phyloP scores from a whole-genome alignment of 331 rosid genomes.

The Spiraea crenata region DNA sequence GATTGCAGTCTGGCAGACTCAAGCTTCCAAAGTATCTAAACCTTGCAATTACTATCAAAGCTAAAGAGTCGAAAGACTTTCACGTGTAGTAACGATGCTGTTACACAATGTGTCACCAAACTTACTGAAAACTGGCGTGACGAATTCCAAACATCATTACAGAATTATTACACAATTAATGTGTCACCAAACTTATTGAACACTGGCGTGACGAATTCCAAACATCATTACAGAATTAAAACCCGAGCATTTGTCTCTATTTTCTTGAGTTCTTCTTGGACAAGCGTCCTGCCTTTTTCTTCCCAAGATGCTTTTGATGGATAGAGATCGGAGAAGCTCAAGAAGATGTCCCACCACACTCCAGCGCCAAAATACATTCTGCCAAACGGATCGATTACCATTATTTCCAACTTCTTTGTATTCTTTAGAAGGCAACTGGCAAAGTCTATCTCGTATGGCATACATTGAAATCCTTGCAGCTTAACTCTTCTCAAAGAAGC shows the following conservation, averaged over 20 bases:
- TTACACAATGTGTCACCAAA: too few species aligned
- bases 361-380: neutral
- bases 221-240: neutral
- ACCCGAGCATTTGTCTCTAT: neutral
- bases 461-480: neutral
- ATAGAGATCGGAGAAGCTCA: neutral
- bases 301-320: neutral
- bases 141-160: too few species aligned
- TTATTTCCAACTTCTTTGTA: neutral
- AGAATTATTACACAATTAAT: too few species aligned
- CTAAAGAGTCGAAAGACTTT: too few species aligned
- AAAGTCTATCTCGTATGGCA: neutral
- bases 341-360: neutral
- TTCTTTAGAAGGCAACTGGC: neutral
- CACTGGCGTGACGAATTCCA: too few species aligned
- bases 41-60: too few species aligned
- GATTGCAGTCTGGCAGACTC: too few species aligned
- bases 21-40: too few species aligned
- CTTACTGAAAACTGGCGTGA: too few species aligned
- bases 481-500: neutral
- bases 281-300: neutral
- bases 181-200: too few species aligned
- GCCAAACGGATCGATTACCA: neutral
- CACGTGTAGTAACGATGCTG: too few species aligned
- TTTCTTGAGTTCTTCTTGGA: neutral